Evolutionary conservation across 139 green algal species (phyloP).

Genomic region (Ettlia oleoabundans): DNA sequence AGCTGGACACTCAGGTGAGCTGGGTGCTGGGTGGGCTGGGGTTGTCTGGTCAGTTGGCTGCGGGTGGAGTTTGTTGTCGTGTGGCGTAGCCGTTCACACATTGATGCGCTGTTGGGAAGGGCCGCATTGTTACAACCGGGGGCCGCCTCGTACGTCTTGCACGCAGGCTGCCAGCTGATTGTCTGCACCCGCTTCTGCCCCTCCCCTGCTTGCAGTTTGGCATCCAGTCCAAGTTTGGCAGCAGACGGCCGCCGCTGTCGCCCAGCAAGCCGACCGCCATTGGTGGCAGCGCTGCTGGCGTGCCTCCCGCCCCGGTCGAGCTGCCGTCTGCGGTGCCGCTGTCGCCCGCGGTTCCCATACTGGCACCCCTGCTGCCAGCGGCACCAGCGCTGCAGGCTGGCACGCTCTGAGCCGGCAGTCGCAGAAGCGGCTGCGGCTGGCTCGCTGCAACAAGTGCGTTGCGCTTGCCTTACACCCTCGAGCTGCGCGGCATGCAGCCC

Average conservation of each 20-base stretch:
- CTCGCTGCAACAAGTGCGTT: too few species aligned
- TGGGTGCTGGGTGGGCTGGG: not conserved
- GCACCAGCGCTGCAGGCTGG: not conserved
- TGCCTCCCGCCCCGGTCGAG: not conserved
- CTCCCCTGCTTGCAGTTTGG: conserved; percentile 31
- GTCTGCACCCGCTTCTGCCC: not conserved
- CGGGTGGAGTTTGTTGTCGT: not conserved
- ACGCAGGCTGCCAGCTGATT: too few species aligned
- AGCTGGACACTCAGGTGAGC: conserved; percentile 56
- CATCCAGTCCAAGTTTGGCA: conserved; percentile 36
- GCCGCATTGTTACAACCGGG: too few species aligned
- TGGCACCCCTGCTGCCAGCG: conserved; percentile 9
- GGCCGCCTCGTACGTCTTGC: too few species aligned
- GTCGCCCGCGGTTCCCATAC: too few species aligned
- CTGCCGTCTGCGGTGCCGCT: not conserved
- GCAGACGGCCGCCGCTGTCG: not conserved
- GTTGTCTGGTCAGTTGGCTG: not conserved
- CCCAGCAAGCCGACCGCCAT: conserved; percentile 7
- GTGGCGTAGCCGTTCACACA: not conserved
- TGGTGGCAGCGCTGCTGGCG: not conserved
- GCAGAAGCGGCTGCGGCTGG: too few species aligned
- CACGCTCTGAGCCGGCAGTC: not conserved
- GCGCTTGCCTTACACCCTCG: too few species aligned
- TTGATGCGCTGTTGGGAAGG: too few species aligned
- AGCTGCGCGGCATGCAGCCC: too few species aligned